Evolutionary conservation across 306 rosid species (phyloP).

Genomic region (Lathyrus aphaca): DNA sequence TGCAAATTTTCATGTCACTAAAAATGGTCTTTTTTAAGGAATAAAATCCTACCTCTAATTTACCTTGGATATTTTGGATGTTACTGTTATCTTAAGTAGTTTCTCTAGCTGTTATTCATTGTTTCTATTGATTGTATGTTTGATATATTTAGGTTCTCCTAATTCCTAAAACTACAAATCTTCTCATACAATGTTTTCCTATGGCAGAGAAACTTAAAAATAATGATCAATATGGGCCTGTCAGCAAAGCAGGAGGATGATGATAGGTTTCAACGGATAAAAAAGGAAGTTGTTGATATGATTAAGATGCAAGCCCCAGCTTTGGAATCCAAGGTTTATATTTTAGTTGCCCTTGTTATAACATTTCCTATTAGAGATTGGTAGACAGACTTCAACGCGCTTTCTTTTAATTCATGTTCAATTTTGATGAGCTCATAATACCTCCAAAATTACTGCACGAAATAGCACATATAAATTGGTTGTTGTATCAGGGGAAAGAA

Average conservation of each 20-base stretch:
- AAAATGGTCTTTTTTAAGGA: slow-evolving; percentile 13
- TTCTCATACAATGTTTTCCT: slow-evolving; percentile 48
- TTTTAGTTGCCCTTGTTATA: slow-evolving; percentile 24
- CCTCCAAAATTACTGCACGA: slow-evolving; percentile 2
- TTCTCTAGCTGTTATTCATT: slow-evolving; percentile 29
- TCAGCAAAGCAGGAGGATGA: slow-evolving; percentile 93
- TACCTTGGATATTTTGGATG: slow-evolving; percentile 20
- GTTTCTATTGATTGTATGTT: slow-evolving; percentile 35
- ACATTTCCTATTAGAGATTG: slow-evolving; percentile 17
- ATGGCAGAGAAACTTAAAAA: slow-evolving; percentile 86
- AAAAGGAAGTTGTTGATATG: slow-evolving; percentile 89
- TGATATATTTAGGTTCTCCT: slow-evolving; percentile 34
- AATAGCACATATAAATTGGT: slow-evolving; percentile 8
- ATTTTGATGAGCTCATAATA: slow-evolving; percentile 19
- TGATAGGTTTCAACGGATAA: slow-evolving; percentile 79
- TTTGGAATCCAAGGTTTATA: slow-evolving; percentile 71
- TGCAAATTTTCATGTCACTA: slow-evolving; percentile 21
- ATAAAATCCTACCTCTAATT: slow-evolving; percentile 13
- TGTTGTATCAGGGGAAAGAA: slow-evolving; percentile 12
- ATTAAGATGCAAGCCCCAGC: slow-evolving; percentile 62
- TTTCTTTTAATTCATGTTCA: slow-evolving; percentile 23
- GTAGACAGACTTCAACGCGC: slow-evolving; percentile 19
- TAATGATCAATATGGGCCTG: slow-evolving; percentile 86
- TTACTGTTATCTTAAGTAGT: neutral
- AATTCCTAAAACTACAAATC: slow-evolving; percentile 34